Evolutionary conservation across 805 yeast species (phyloP), one percentile per base, ranked within the genome.

Genomic region (Pichia exigua): DNA sequence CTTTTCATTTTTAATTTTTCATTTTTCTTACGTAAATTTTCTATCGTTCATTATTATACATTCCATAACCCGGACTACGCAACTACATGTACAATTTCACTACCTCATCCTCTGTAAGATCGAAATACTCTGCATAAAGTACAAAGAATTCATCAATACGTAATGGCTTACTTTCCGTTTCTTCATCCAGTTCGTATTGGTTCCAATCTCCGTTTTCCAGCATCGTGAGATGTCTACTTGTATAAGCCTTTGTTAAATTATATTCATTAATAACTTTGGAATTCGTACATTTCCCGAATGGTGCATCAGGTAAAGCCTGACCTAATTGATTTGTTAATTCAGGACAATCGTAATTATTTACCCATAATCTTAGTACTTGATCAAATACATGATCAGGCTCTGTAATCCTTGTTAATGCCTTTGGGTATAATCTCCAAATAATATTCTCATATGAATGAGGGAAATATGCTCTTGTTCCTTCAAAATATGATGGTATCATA

Each of bases 301-400:
- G 65, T 61, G 22, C 59, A 61, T 18, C 53, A 0, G 15, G 26
- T 20, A 22, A 18, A 26, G 21, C 41, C 13, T 35, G n/a, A 32
- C 51, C 27, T 30, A 38, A 2, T 27, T 57, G 32, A 43, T 61
- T 52, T 0, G 45, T 50, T 49, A 65, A 61, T 7, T 57, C 63
- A 7, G 58, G 50, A 35, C 70, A 65, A 17, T 61, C 64, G 13
- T 54, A 42, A 30, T 59, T 54, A 2, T 61, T 59, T 11, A 80
- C 63, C 94, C 94, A 85, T 18, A 76, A 62, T 44, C 86, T 67
- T 44, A 83, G 61, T 47, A 76, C 75, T 1, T 79, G 77, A 27
- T 80, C 61, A 59, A 69, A 85, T 2, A 69, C 64, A 55, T 75
- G 75, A 1, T 66, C 70, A 12, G 67, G 62, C 58, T 66, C 81